These are phyloP conservation scores for rapeseed (Brassica napus) DNA, from an alignment of 345 rosid genomes.

Conservation along the genomic window DNA sequence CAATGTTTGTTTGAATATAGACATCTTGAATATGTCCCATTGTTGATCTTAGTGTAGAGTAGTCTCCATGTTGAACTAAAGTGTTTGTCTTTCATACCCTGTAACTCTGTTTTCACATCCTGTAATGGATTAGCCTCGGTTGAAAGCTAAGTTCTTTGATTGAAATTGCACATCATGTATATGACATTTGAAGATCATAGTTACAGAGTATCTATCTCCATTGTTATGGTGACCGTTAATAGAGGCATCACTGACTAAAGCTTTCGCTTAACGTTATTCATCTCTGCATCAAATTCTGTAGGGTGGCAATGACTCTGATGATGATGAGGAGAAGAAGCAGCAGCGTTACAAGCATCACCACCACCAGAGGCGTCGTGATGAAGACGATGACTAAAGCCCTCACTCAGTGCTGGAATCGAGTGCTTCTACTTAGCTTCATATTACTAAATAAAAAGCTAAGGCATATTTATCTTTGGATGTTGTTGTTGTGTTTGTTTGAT, in stretches of 20 bases:
- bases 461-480: not conserved
- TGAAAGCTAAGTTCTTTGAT: not conserved
- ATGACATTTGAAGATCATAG: not conserved
- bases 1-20: too few species aligned
- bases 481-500: constrained; percentile 29
- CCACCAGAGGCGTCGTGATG: constrained; percentile 62
- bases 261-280: not conserved
- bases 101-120: not conserved
- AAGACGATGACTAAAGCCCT: constrained; percentile 43
- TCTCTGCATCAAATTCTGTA: constrained; percentile 31
- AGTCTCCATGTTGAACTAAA: not conserved
- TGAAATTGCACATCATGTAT: not conserved
- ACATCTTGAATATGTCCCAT: too few species aligned
- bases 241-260: not conserved
- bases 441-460: constrained; percentile 37
- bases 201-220: not conserved
- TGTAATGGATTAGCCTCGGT: not conserved
- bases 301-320: constrained; percentile 62
- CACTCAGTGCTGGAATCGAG: not conserved
- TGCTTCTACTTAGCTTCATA: constrained; percentile 21
- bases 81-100: not conserved
- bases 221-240: not conserved
- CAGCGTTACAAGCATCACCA: constrained; percentile 54
- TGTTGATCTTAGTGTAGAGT: not conserved
- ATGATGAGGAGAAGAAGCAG: constrained; percentile 55